These are phyloP conservation scores for Trypanosoma vivax DNA, from an alignment of 208 protist genomes.

Conservation along the genomic window DNA sequence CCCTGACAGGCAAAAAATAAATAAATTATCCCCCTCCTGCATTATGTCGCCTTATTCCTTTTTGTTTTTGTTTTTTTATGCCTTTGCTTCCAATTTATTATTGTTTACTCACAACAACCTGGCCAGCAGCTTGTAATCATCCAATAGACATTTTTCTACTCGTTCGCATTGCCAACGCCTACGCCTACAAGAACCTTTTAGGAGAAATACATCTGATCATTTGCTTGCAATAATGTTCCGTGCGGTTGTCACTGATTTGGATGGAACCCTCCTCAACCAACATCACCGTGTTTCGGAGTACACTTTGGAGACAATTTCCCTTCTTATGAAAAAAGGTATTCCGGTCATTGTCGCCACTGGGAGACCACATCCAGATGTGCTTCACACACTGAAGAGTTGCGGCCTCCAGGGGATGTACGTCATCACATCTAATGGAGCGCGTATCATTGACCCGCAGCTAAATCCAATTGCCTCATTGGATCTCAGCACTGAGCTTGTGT, in stretches of 20 bases:
- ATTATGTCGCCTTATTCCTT: conserved; percentile 2
- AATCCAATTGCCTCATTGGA: conserved; percentile 26
- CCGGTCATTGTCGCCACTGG: conserved; percentile 60
- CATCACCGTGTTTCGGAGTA: conserved; percentile 25
- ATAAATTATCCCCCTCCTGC: too few relatives aligned
- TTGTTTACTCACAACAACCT: not conserved
- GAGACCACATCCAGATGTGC: conserved; percentile 54
- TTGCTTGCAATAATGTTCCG: conserved; percentile 21
- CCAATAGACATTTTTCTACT: too few relatives aligned
- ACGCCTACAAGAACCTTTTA: not conserved
- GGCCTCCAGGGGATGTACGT: conserved; percentile 46
- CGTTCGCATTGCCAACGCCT: not conserved
- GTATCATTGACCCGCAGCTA: conserved; percentile 35
- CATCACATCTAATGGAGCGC: conserved; percentile 71
- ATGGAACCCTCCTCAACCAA: conserved; percentile 54
- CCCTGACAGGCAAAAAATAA: too few relatives aligned
- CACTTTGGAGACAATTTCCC: conserved; percentile 25
- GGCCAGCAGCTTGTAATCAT: not conserved
- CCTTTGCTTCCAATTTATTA: not conserved
- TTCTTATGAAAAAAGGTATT: conserved; percentile 19
- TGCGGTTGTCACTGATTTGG: conserved; percentile 55
- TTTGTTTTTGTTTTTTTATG: conserved; percentile 4
- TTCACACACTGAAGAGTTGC: conserved; percentile 35
- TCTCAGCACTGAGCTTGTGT: conserved; percentile 31
- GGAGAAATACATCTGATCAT: not conserved